A percentile compares a stretch with the other conserved stretches of the same genome.
phyloP scores from a whole-genome alignment of 148 eudicot genomes.

The Heliamphora exappendiculata region DNA sequence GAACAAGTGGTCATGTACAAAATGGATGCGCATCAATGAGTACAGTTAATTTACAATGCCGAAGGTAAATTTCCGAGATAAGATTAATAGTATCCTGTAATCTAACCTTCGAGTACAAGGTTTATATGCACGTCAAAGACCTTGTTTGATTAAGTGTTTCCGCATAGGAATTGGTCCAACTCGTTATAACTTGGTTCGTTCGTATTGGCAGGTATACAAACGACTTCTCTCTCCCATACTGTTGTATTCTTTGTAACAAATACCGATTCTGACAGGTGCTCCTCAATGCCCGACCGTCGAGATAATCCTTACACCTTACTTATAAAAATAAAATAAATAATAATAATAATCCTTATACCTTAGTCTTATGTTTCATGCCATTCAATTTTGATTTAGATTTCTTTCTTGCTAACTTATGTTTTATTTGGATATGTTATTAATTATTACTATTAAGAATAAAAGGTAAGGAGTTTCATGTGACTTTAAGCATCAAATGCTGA shows the following conservation, averaged over 20 bases:
- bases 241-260: constrained; percentile 1
- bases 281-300: background rate
- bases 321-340: too few relatives aligned
- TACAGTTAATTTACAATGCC: constrained; percentile 24
- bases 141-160: background rate
- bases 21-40: constrained; percentile 72
- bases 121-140: background rate
- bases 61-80: constrained; percentile 20
- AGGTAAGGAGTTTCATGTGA: background rate
- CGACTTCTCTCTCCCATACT: background rate
- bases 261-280: background rate
- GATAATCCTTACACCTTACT: too few relatives aligned
- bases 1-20: constrained; percentile 80
- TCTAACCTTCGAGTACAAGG: background rate
- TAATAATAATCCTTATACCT: background rate
- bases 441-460: background rate
- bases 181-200: background rate
- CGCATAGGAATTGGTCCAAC: background rate
- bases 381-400: background rate
- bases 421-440: background rate
- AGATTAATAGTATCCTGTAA: background rate
- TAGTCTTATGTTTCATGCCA: background rate
- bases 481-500: background rate
- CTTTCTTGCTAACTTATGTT: background rate
- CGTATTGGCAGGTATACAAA: constrained; percentile 10